Evolutionary conservation across 805 yeast species (phyloP), one percentile per base, ranked within the genome.

Genomic region (Yamadazyma laniorum): DNA sequence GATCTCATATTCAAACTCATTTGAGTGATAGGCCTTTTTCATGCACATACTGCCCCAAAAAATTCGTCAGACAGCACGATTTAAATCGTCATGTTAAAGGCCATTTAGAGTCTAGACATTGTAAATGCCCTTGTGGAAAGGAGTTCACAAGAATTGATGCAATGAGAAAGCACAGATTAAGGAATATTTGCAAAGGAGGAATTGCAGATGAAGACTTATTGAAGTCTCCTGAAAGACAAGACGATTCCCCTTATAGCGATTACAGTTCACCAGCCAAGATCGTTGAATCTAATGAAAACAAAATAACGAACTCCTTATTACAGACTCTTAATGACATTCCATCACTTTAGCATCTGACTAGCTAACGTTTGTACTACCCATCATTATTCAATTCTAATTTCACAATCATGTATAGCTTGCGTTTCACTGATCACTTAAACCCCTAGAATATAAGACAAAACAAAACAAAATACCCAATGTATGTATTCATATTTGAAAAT

Each of bases 1-100:
- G 98, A 45, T 87, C 96, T 0, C 99, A 93, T 59, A 90, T 93
- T 40, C 99, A 93, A 58, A 93, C 99, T 0, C 99, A 93, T 68
- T 64, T 93, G 34, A 82, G 91, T 57, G 99, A 95, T 59, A 70
- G 97, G 46, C 99, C 99, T 1, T 91, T 87, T 61, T 67, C 74
- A 0, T 93, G 99, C 64, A 67, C 68, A 3, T 70, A 71, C 29
- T 93, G 99, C 61, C 74, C 77, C 3, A 86, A 90, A 50, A 77
- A 86, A 26, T 93, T 93, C 66, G 99, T 93, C 17, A 75, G 99
- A 45, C 96, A 91, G 46, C 99, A 93, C 56, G 99, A 93, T 62
- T 70, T 93, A 50, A 77, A 87, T 43, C 76, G 99, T 44, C 99
- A 93, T 55, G 80, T 79, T 48, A 87, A 86, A 57, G 85, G 90